Percentiles rank a stretch among this genome's conserved stretches.
Conservation (phyloP, 106 monocot genomes). For the Agapanthus africanus region DNA sequence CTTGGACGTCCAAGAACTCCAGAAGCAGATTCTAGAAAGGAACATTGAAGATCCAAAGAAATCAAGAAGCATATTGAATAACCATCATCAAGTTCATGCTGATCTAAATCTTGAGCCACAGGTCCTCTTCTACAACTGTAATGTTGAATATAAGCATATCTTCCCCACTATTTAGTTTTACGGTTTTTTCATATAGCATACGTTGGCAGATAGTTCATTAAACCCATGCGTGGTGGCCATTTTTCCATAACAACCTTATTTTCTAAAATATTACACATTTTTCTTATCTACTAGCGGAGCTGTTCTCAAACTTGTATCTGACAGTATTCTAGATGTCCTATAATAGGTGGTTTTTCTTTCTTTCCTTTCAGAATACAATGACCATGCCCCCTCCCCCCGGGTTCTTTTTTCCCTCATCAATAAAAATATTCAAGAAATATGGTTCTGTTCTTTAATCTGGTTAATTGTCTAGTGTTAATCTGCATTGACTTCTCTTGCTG, state of each 20-base stretch:
- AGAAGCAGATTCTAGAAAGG: slow-evolving; percentile 41
- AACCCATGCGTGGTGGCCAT: background rate
- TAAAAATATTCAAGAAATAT: background rate
- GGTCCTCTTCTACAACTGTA: slow-evolving; percentile 27
- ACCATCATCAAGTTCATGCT: slow-evolving; percentile 52
- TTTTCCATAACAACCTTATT: background rate
- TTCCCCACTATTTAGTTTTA: background rate
- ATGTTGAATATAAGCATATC: background rate
- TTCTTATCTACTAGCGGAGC: background rate
- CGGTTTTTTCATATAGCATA: background rate
- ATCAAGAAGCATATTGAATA: slow-evolving; percentile 39
- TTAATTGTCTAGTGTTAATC: no score
- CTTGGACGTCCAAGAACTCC: slow-evolving; percentile 52
- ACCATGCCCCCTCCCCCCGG: no score
- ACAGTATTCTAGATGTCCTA: background rate
- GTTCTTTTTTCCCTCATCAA: no score
- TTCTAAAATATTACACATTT: no score
- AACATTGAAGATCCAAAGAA: slow-evolving; percentile 40
- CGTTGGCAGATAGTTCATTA: background rate
- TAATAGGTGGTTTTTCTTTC: background rate
- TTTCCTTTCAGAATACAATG: background rate
- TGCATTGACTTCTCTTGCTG: slow-evolving; percentile 1
- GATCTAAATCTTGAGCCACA: slow-evolving; percentile 76
- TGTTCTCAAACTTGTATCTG: background rate
- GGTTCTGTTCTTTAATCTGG: background rate